Conservation (phyloP, 495 filamentous ascomycete genomes). For the Annulohypoxylon bovei region DNA sequence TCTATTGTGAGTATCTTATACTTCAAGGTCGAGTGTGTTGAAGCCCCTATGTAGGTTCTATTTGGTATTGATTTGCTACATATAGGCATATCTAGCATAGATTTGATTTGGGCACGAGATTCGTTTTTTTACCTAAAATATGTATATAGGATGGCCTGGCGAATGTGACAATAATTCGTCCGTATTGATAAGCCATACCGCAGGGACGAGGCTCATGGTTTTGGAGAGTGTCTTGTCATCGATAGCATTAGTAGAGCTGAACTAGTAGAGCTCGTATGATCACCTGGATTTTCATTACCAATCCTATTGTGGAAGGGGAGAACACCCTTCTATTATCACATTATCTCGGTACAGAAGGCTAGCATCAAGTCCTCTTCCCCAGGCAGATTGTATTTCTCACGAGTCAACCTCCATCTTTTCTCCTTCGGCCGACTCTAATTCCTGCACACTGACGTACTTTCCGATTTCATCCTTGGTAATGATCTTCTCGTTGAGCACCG, state of each 20-base stretch:
- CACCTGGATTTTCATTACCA: not conserved
- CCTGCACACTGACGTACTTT: conserved; percentile 93
- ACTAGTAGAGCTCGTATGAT: not conserved
- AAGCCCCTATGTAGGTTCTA: no score
- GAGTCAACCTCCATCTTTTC: conserved; percentile 97
- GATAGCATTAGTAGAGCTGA: not conserved
- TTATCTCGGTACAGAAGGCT: conserved; percentile 20
- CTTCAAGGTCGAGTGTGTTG: no score
- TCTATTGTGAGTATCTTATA: no score
- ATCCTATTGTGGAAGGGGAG: not conserved
- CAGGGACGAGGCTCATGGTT: not conserved
- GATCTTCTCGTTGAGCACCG: conserved; percentile 90
- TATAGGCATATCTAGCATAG: no score
- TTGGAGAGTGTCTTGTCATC: not conserved
- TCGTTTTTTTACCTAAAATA: not conserved
- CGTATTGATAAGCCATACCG: no score
- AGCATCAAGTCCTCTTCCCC: conserved; percentile 1
- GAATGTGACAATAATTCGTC: not conserved
- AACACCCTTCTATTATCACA: conserved; percentile 24
- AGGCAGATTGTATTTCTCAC: conserved; percentile 49
- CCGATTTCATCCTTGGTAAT: conserved; percentile 92
- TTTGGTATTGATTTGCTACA: no score
- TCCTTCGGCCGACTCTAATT: conserved; percentile 72
- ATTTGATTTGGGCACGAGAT: no score
- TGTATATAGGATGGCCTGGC: not conserved